phyloP scores from a whole-genome alignment of 148 eudicot species.

The Silene latifolia region DNA sequence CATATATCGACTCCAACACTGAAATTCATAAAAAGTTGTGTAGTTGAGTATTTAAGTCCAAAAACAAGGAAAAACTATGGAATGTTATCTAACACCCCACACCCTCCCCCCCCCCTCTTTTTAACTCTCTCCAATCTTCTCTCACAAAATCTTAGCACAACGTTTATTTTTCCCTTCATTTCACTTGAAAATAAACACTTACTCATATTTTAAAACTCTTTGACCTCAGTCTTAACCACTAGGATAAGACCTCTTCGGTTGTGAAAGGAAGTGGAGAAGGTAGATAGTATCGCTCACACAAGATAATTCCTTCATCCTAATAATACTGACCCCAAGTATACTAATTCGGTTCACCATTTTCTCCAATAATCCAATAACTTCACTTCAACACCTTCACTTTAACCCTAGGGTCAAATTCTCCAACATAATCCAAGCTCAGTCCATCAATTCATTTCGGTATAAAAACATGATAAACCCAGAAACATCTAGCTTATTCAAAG shows the following conservation, averaged over 20 bases:
- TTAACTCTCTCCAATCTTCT: too few species aligned
- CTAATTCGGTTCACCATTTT: neutral
- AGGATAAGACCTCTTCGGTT: too few species aligned
- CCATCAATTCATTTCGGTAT: neutral
- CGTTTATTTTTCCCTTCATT: too few species aligned
- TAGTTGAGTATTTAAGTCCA: neutral
- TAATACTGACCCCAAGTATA: neutral
- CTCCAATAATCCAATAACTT: neutral
- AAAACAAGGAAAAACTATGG: too few species aligned
- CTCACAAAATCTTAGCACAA: neutral
- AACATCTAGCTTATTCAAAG: neutral
- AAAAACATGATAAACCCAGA: neutral
- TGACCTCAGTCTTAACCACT: too few species aligned
- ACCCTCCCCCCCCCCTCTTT: too few species aligned
- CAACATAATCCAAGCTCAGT: neutral
- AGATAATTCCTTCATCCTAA: neutral
- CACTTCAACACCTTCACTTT: neutral
- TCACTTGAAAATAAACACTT: neutral
- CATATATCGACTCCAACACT: conserved; percentile 50
- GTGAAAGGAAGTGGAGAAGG: neutral
- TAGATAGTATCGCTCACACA: neutral
- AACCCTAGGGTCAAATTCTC: neutral
- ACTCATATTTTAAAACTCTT: too few species aligned
- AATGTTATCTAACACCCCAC: too few species aligned
- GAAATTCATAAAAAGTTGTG: conserved; percentile 13